Evolutionary conservation across 2,329 filamentous ascomycete species (phyloP), one percentile per base, ranked within the genome.

Genomic region (Aspergillus novofumigatus): DNA sequence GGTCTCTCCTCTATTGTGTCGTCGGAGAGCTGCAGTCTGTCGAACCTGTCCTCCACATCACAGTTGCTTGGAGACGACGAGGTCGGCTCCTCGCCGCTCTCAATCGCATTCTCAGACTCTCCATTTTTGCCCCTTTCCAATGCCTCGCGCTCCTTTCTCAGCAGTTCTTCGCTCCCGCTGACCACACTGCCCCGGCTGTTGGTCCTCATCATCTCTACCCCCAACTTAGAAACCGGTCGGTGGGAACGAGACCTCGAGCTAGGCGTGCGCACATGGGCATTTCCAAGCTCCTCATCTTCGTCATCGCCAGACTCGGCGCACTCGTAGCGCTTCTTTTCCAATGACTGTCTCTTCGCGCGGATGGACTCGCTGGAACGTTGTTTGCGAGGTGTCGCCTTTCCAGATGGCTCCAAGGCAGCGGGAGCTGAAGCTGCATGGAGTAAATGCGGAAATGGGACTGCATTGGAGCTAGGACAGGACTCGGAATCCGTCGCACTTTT

Each of bases 151-250:
- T 69, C 72, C 58, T 66, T 70, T 50, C 66, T 68, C 38, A 73
- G 56, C 7, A 70, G 59, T 38, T 78, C 76, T 48, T 79, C 77
- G 51, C 71, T 72, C 52, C 73, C 75, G 54, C 77, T 79, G 41
- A 79, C 77, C 32, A 90, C 84, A 68, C 92, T 96, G 51, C 95
- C 93, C 66, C 93, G 89, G 69, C 91, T 96, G 72, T 96, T 96
- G 21, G 93, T 95, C 50, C 93, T 86, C 91, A 97, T 93, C 93
- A 97, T 97, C 73, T 97, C 93, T 51, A 92, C 94, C 1, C 92
- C 92, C 1, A 97, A 83, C 73, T 96, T 97, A 0, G 92, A 96
- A 54, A 88, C 90, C 11, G 89, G 88, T 25, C 90, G 81, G 41
- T 81, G 79, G 17, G 76, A 78, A 41, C 83, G 79, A 44, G 78